Percentiles rank a stretch among this genome's conserved stretches.
These are phyloP conservation scores for Aureobasidium zeae DNA, from an alignment of 2,329 filamentous ascomycete species.

Conservation along the genomic window DNA sequence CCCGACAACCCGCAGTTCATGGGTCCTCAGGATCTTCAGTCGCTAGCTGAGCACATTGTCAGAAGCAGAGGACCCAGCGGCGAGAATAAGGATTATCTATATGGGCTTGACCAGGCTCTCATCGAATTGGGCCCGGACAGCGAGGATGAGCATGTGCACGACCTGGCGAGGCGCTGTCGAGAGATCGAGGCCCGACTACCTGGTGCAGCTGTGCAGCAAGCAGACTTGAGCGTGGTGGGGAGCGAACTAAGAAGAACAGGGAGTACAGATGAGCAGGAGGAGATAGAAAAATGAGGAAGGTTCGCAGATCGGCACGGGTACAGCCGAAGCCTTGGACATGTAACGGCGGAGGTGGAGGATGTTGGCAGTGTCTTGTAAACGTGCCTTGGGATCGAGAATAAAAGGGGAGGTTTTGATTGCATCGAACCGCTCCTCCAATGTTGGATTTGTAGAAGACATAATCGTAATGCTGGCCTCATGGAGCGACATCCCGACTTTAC, in stretches of 20 bases:
- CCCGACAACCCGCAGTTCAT: slow-evolving; percentile 89
- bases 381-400: not conserved
- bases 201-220: slow-evolving; percentile 18
- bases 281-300: slow-evolving; percentile 40
- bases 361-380: slow-evolving; percentile 6
- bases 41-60: slow-evolving; percentile 72
- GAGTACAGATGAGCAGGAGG: slow-evolving; percentile 52
- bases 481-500: slow-evolving; percentile 32
- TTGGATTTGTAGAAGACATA: too few relatives aligned
- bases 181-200: slow-evolving; percentile 43
- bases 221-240: not conserved
- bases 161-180: slow-evolving; percentile 65
- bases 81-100: slow-evolving; percentile 81
- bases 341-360: slow-evolving; percentile 3
- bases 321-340: not conserved
- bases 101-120: slow-evolving; percentile 67
- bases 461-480: slow-evolving; percentile 21
- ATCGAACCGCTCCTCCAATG: slow-evolving; percentile 7
- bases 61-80: slow-evolving; percentile 73
- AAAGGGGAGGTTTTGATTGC: not conserved
- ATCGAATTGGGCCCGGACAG: slow-evolving; percentile 63
- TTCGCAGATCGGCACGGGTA: slow-evolving; percentile 4
- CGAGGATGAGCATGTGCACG: slow-evolving; percentile 73
- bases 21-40: slow-evolving; percentile 68
- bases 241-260: slow-evolving; percentile 37